Evolutionary conservation across 2,329 filamentous ascomycete species (phyloP).

Genomic region (Juglanconis sp.): DNA sequence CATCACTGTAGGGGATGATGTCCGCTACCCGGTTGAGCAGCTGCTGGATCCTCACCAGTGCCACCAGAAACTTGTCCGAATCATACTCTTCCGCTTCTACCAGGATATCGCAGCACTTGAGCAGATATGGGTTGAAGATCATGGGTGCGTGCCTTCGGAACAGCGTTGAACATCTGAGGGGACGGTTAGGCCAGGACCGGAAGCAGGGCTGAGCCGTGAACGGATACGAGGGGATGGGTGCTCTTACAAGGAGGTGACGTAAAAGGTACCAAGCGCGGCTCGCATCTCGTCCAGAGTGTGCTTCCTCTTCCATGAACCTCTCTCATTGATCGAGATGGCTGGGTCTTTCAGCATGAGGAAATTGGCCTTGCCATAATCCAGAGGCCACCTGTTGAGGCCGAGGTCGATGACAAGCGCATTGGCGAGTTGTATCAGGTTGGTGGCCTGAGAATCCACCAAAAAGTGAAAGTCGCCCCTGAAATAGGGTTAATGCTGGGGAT

Average conservation of each 20-base stretch:
- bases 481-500: too few relatives aligned
- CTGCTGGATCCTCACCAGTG: slow-evolving; percentile 32
- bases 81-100: slow-evolving; percentile 26
- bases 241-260: slow-evolving; percentile 32
- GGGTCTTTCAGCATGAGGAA: slow-evolving; percentile 32
- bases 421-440: slow-evolving; percentile 37
- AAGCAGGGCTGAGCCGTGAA: neutral
- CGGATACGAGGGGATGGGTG: fast-evolving
- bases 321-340: slow-evolving; percentile 21
- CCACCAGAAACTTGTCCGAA: slow-evolving; percentile 31
- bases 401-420: slow-evolving; percentile 36
- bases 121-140: slow-evolving; percentile 31
- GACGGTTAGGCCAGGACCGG: neutral
- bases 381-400: slow-evolving; percentile 30
- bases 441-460: slow-evolving; percentile 34
- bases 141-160: slow-evolving; percentile 32
- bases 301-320: slow-evolving; percentile 14
- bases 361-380: slow-evolving; percentile 22
- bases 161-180: slow-evolving; percentile 23
- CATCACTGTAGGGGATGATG: slow-evolving; percentile 24
- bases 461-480: slow-evolving; percentile 38
- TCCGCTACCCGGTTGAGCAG: slow-evolving; percentile 29
- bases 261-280: slow-evolving; percentile 38
- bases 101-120: slow-evolving; percentile 32
- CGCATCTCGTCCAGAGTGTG: slow-evolving; percentile 37